phyloP scores from a whole-genome alignment of 192 early-diverging fungal genomes.

The Podila clonocystis region DNA sequence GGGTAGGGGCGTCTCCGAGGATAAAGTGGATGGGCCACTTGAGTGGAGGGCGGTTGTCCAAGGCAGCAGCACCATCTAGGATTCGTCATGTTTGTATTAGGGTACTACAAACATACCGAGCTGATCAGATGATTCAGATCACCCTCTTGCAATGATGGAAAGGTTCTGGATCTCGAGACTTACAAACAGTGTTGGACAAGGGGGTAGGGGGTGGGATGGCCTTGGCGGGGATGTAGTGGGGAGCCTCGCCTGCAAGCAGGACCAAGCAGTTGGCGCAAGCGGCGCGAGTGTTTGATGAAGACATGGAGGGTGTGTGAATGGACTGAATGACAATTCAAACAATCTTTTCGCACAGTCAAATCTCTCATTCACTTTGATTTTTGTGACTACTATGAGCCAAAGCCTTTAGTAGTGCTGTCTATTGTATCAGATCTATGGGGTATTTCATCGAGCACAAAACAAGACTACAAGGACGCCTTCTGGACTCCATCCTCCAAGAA shows the following conservation, averaged over 20 bases:
- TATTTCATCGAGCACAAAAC: no score
- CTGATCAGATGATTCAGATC: no score
- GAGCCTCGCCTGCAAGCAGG: constrained; percentile 27
- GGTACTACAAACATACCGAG: background rate
- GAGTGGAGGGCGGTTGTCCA: constrained; percentile 44
- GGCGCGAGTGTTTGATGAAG: constrained; percentile 31
- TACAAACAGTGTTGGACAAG: constrained; percentile 46
- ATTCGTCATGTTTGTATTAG: background rate
- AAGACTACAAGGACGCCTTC: background rate
- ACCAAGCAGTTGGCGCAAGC: constrained; percentile 45
- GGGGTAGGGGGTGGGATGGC: constrained; percentile 33
- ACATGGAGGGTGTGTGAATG: constrained; percentile 8
- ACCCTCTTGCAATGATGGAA: background rate
- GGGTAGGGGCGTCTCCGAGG: constrained; percentile 31
- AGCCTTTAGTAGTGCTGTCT: no score
- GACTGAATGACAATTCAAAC: background rate
- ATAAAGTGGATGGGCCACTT: constrained; percentile 46
- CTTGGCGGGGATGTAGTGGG: constrained; percentile 31
- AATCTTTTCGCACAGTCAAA: background rate
- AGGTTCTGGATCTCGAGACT: background rate
- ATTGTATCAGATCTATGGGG: background rate
- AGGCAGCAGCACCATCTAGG: constrained; percentile 35
- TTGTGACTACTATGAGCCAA: no score
- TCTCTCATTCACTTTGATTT: no score
- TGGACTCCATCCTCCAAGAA: background rate